Evolutionary conservation across 2,329 filamentous ascomycete species (phyloP).

Genomic region (Emergomyces pasteurianus): DNA sequence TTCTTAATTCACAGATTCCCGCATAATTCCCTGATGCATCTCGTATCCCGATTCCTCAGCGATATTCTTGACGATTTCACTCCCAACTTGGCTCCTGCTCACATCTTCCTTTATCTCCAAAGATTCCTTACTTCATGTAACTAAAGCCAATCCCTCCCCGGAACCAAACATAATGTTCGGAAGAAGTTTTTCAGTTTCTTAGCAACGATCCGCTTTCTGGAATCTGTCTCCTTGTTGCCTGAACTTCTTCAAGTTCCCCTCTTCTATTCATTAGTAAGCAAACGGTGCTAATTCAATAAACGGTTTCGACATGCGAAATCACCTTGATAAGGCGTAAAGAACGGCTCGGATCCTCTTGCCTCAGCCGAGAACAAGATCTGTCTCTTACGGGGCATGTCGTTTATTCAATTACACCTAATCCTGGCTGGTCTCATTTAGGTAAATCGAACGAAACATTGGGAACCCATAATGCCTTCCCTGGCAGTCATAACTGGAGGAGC

Average conservation of each 20-base stretch:
- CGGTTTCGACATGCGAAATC: background rate
- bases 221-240: background rate
- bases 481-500: constrained; percentile 19
- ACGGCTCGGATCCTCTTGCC: background rate
- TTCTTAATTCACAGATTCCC: no score
- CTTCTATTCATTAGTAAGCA: background rate
- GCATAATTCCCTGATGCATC: no score
- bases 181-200: background rate
- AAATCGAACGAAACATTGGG: background rate
- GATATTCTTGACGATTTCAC: background rate
- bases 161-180: background rate
- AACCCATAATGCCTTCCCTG: constrained; percentile 3
- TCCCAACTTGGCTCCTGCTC: background rate
- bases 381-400: background rate
- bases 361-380: background rate
- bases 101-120: background rate
- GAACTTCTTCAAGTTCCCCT: background rate
- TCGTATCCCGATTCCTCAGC: background rate
- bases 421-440: background rate
- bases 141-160: no score
- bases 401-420: background rate
- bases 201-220: background rate
- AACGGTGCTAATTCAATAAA: background rate
- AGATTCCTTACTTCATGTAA: background rate
- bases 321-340: background rate